A percentile compares a stretch with the other conserved stretches of the same genome.
Evolutionary conservation across 2,329 filamentous ascomycete species (phyloP).

Genomic region (Westerdykella aurantiaca): DNA sequence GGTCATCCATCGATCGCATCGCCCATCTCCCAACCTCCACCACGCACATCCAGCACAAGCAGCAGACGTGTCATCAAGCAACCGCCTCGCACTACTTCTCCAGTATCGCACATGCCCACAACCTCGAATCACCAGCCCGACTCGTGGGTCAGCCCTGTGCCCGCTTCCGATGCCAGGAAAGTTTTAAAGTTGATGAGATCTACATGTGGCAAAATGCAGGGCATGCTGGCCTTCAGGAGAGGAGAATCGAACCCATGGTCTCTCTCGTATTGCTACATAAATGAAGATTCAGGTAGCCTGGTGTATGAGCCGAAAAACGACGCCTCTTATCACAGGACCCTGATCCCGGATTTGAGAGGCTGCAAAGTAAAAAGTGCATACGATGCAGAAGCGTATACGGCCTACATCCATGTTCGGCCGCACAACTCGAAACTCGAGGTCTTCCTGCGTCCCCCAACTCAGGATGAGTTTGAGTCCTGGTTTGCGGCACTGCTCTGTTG

Average conservation of each 20-base stretch:
- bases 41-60: constrained; percentile 24
- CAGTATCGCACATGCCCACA: constrained; percentile 23
- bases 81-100: constrained; percentile 13
- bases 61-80: constrained; percentile 30
- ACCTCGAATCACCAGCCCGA: constrained; percentile 21
- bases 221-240: constrained; percentile 66
- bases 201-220: constrained; percentile 72
- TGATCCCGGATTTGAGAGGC: constrained; percentile 69
- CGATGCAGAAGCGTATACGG: constrained; percentile 44
- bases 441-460: constrained; percentile 57
- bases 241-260: constrained; percentile 60
- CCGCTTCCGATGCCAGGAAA: constrained; percentile 63
- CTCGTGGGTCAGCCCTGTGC: constrained; percentile 37
- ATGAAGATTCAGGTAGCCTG: constrained; percentile 67
- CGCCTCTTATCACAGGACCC: constrained; percentile 57
- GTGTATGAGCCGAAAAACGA: constrained; percentile 68
- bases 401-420: constrained; percentile 48
- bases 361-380: constrained; percentile 58
- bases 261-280: constrained; percentile 68
- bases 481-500: constrained; percentile 74
- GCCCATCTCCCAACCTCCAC: constrained; percentile 21
- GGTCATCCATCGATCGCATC: constrained; percentile 39
- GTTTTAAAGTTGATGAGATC: constrained; percentile 71
- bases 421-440: constrained; percentile 55
- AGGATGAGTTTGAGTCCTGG: constrained; percentile 70